Conservation (phyloP, 495 filamentous ascomycete genomes). For the Aspergillus campestris region DNA sequence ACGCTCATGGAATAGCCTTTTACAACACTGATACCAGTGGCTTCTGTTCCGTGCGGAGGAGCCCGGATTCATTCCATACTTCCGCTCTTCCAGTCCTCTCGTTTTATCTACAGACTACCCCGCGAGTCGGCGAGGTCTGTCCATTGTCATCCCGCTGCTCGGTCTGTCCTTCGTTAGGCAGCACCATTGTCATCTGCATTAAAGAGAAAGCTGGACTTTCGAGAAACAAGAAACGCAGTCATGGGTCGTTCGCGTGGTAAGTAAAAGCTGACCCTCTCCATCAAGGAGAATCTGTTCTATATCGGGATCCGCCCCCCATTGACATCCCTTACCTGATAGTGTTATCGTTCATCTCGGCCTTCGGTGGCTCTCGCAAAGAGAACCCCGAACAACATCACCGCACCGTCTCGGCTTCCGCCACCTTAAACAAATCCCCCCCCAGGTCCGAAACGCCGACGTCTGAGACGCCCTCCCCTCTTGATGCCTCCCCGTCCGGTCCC, state of each 20-base stretch:
- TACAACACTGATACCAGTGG: slow-evolving; percentile 12
- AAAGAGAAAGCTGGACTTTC: slow-evolving; percentile 7
- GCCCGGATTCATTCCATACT: slow-evolving; percentile 3
- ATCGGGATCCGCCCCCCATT: background rate
- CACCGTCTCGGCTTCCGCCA: slow-evolving; percentile 15
- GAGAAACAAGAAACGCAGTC: slow-evolving; percentile 10
- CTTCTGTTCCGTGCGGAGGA: slow-evolving; percentile 14
- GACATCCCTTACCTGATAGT: slow-evolving; percentile 40
- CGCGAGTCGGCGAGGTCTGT: background rate
- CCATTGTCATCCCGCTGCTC: background rate
- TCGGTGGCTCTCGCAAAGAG: slow-evolving; percentile 35
- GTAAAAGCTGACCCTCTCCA: slow-evolving; percentile 10
- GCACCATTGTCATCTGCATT: background rate
- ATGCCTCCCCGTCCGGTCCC: slow-evolving; percentile 19
- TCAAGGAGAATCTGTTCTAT: background rate
- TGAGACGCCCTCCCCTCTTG: slow-evolving; percentile 28
- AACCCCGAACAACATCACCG: slow-evolving; percentile 22
- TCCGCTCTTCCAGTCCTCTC: slow-evolving; percentile 3
- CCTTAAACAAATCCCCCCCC: slow-evolving; percentile 18
- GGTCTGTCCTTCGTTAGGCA: slow-evolving; percentile 1
- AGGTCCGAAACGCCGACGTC: slow-evolving; percentile 30
- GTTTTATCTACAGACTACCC: background rate
- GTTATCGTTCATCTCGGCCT: slow-evolving; percentile 55
- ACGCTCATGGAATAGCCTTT: slow-evolving; percentile 13
- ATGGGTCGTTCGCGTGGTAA: slow-evolving; percentile 40